These are phyloP conservation scores for Nicotiana rustica DNA, from an alignment of 305 asterid species.

Conservation along the genomic window DNA sequence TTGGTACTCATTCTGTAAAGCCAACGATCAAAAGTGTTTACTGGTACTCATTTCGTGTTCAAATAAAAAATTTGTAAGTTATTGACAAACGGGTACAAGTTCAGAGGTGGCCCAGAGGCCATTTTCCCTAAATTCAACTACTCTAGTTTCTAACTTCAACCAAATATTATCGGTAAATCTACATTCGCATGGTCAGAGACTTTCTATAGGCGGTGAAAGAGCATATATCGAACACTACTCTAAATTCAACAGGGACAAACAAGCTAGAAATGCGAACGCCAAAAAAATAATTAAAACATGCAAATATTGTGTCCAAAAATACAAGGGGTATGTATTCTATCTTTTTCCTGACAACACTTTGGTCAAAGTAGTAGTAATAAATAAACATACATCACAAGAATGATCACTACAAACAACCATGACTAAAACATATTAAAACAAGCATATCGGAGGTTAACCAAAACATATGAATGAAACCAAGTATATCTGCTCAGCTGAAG, in stretches of 20 bases:
- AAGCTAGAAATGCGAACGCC: not conserved
- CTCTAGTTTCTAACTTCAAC: no score
- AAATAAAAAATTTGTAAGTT: no score
- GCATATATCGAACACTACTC: no score
- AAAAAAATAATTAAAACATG: not conserved
- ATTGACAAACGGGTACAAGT: no score
- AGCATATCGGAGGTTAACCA: not conserved
- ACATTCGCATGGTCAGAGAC: no score
- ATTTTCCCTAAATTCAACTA: no score
- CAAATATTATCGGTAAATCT: no score
- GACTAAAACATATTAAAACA: conserved; percentile 1
- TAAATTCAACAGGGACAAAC: not conserved
- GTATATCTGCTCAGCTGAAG: not conserved
- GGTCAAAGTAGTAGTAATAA: not conserved
- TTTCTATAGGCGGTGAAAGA: no score
- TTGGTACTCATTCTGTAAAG: no score
- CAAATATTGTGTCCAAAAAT: not conserved
- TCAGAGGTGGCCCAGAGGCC: no score
- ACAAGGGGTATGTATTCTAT: not conserved
- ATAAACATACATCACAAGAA: not conserved
- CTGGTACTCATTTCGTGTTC: no score
- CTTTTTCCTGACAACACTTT: not conserved
- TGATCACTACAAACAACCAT: not conserved
- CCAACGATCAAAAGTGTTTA: no score
- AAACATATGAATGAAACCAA: not conserved